Base-by-base conservation (phyloP, 1,284 basidiomycete genomes). In the Ceratobasidium sp. region DNA sequence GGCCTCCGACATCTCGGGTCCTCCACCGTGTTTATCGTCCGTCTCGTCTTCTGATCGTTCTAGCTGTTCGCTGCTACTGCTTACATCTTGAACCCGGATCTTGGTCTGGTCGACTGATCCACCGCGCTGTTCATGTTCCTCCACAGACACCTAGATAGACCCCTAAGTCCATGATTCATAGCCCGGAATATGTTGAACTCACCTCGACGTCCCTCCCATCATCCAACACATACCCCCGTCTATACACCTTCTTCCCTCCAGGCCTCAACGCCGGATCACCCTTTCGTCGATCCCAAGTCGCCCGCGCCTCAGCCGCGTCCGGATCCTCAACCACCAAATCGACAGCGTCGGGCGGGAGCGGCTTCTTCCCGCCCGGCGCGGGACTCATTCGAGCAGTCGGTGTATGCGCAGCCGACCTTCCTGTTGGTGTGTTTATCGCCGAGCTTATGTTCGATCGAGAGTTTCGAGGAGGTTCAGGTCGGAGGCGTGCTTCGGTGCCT, bases 271-370 rank as follows among this genome's bases (percentile, higher is more conserved):
- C 86, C 7, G 89, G 88, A 78, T 90, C 90, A 28, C 90, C 90
- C 78, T 88, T 89, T 74, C 87, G 83, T 62, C 90, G 85, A 80
- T 91, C 89, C 40, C 86, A 84, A 40, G 84, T 84, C 82, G 86
- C 85, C 68, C 87, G 87, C 69, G 88, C 87, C 73, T 89, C 87
- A 28, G 86, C 88, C 13, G 89, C 89, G 12, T 86, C 82, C 6
- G 83, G 80, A 81, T 91, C 91, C 82, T 92, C 91, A 0, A 94
- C 90, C 1, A 96, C 88, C 13, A 96, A 86, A 83, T 96, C 94
- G 3, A 95, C 91, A 0, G 93, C 94, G 80, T 95, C 94, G 0
- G 89, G 87, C 1, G 91, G 92, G 15, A 93, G 84, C 26, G 73
- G 46, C 5, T 59, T 52, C 10, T 42, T 42, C n/a, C 33, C 23